phyloP scores from a whole-genome alignment of 129 eudicot species.

The Ambrosia trifida region DNA sequence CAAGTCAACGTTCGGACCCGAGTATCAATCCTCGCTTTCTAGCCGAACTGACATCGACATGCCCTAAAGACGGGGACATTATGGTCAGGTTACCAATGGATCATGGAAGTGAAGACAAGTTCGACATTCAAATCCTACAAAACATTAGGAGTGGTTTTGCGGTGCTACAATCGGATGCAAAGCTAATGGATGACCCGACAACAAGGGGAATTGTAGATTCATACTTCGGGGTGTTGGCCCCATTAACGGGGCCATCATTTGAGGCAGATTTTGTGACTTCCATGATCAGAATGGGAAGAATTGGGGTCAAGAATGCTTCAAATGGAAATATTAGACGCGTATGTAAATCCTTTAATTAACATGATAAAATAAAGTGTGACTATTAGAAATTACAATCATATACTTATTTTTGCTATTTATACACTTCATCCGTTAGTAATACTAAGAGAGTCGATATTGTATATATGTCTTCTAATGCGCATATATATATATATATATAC shows the following conservation, averaged over 20 bases:
- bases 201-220: conserved; percentile 57
- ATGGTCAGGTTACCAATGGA: conserved; percentile 51
- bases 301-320: conserved; percentile 45
- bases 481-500: too few relatives aligned
- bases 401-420: too few relatives aligned
- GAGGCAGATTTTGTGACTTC: conserved; percentile 57
- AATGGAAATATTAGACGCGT: conserved; percentile 64
- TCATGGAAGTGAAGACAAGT: conserved; percentile 44
- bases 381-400: too few relatives aligned
- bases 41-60: conserved; percentile 41
- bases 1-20: conserved; percentile 57
- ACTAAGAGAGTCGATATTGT: too few relatives aligned
- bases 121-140: conserved; percentile 53
- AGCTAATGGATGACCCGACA: conserved; percentile 44
- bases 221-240: conserved; percentile 38
- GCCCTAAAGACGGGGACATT: conserved; percentile 51
- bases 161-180: conserved; percentile 66
- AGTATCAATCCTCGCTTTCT: conserved; percentile 54
- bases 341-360: conserved; percentile 54
- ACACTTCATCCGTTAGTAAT: too few relatives aligned
- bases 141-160: conserved; percentile 60
- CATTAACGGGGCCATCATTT: conserved; percentile 48
- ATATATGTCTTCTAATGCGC: too few relatives aligned
- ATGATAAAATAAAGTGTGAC: background rate
- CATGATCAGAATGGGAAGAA: conserved; percentile 70